Evolutionary conservation across 345 rosid species (phyloP), one percentile per base, ranked within the genome.

Genomic region (Brassica cretica): DNA sequence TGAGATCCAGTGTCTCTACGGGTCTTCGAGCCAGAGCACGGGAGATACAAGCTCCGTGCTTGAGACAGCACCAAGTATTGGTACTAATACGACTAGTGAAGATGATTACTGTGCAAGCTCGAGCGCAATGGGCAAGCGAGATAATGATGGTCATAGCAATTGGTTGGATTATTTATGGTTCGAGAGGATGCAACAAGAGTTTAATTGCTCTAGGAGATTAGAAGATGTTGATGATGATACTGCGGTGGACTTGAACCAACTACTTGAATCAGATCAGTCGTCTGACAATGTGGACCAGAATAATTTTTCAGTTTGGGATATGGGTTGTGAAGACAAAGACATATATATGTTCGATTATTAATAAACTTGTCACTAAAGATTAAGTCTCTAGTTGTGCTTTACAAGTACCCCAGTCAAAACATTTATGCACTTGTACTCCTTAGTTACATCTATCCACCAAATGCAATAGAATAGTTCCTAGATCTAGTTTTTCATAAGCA

Each of bases 251-350:
- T 56, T 37, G 29, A 78, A 66, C 55, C 81, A 78, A 0, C 44
- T 58, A 3, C 37, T 35, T 4, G 64, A 78, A 46, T 32, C 62
- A 21, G 56, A 66, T 72, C 68, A 60, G 67, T 58, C 56, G 67
- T 58, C 41, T n/a, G 64, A 66, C 5, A 66, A 60, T 61, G 44
- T 60, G 64, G 60, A 73, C 58, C 73, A 73, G 16, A 14, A 53
- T 65, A 21, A 46, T 21, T 78, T 66, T 59, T 78, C 81, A 44
- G 77, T 79, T 12, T 79, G 82, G 82, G 82, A 78, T 35, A 78
- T 78, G 78, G 78, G 70, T 32, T 78, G 64, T 16, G 78, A 78
- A 67, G 69, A 78, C 41, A 66, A 73, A 60, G 73, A 67, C 74
- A 73, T 78, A n/a, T 66, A 66, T 30, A 71, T 53, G 60, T 63